Evolutionary conservation across 2,329 filamentous ascomycete species (phyloP).

Genomic region (Gliomastix tumulicola): DNA sequence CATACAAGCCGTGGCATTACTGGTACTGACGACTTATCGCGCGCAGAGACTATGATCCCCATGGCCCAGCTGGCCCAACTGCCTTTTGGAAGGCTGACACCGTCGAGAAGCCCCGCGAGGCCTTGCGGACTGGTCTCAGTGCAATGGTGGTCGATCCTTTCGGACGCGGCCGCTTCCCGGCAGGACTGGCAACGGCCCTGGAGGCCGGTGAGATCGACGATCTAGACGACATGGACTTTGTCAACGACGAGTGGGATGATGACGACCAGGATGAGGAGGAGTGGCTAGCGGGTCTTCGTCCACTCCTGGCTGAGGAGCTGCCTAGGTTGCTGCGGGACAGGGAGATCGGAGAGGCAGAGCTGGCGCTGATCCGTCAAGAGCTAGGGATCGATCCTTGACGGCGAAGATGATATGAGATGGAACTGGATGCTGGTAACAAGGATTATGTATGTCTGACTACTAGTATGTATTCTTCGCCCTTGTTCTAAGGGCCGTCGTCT

Average conservation of each 20-base stretch:
- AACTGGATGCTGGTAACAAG: constrained; percentile 5
- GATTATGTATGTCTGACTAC: no score
- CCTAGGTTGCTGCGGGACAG: no score
- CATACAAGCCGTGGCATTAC: no score
- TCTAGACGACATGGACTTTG: no score
- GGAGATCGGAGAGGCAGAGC: no score
- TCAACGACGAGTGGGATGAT: no score
- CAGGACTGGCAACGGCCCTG: no score
- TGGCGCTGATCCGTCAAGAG: no score
- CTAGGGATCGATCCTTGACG: background rate
- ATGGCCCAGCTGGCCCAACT: constrained; percentile 67
- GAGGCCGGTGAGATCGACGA: no score
- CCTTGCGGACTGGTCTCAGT: constrained; percentile 9
- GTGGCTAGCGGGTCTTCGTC: background rate
- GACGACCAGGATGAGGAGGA: constrained; percentile 12
- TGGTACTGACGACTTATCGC: constrained; percentile 4
- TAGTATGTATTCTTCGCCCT: no score
- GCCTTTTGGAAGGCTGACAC: constrained; percentile 65
- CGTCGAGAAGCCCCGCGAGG: constrained; percentile 1
- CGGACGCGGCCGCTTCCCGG: no score
- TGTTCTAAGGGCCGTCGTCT: no score
- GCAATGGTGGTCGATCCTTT: constrained; percentile 3
- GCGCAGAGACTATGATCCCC: constrained; percentile 53
- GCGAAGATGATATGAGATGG: constrained; percentile 3
- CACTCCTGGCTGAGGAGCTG: background rate